Base-by-base conservation (phyloP, 148 eudicot genomes). In the Camellia granthamiana region DNA sequence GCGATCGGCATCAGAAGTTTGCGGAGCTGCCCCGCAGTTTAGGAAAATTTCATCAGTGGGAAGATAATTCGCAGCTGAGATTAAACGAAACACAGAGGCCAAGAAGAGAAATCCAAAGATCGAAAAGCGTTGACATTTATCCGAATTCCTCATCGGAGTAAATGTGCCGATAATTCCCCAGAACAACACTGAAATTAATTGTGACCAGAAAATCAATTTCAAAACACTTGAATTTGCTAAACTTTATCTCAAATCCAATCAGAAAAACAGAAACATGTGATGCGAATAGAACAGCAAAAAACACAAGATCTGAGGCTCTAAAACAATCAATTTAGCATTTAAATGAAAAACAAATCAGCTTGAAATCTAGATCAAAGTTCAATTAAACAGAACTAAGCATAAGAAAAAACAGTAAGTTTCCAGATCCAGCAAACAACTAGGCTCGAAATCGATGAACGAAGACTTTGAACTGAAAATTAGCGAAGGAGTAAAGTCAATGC, bases 21-120 rank as follows among this genome's bases (percentile, higher is more conserved):
- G 81, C 10, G 86, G 71, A 44, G 90, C 64, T 60, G 88, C 90
- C 30, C 99, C 99, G 76, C 99, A 95, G 72, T 90, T 88, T 69
- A 95, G 47, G 42, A 93, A 80, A 16, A 89, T 87, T 11, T 85
- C 74, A 72, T 95, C 96, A 3, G 89, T 77, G 11, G 98, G 94
- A 6, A 82, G 83, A 81, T 91, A 95, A 81, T 92, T 79, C 4
- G 86, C 90, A 38, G 94, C 93, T 61, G 79, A 73, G 19, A 81
- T 77, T 38, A 86, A 68, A 72, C 76, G 77, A 14, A 83, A 69
- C 65, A 78, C 68, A 55, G 81, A 75, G 14, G 72, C 79, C 47
- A 90, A 73, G 55, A 85, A 83, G 38, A 91, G 63, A 72, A 84
- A 69, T 56, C 78, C 66, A 19, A 74, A 69, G 42, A 70, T 13